phyloP scores from a whole-genome alignment of 176 grass and related monocot species.

The Musa beccarii region DNA sequence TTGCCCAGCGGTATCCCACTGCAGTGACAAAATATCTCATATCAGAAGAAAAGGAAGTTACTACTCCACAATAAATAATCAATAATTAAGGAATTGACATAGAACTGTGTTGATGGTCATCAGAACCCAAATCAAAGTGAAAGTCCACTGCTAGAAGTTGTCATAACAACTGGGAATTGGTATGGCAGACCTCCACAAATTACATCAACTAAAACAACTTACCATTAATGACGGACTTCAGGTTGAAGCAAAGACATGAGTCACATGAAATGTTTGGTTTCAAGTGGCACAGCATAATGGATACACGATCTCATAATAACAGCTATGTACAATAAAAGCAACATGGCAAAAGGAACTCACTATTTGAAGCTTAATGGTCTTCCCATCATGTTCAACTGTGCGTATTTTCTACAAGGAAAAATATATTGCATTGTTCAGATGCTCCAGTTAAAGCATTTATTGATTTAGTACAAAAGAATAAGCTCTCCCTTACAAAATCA shows the following conservation, averaged over 20 bases:
- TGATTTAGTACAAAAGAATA: background rate
- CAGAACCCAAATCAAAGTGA: too few relatives aligned
- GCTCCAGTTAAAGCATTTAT: too few relatives aligned
- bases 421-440: background rate
- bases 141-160: too few relatives aligned
- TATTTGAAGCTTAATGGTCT: slow-evolving; percentile 10
- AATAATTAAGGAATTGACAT: background rate
- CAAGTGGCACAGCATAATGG: background rate
- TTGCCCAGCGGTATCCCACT: slow-evolving; percentile 11
- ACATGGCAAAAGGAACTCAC: background rate
- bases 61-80: background rate
- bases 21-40: background rate
- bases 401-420: slow-evolving; percentile 6
- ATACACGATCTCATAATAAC: background rate
- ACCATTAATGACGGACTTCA: too few relatives aligned
- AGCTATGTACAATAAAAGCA: background rate
- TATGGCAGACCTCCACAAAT: too few relatives aligned
- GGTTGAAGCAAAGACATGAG: too few relatives aligned
- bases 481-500: slow-evolving; percentile 2
- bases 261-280: too few relatives aligned
- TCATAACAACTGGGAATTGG: too few relatives aligned
- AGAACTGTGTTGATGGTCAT: too few relatives aligned
- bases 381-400: slow-evolving; percentile 10
- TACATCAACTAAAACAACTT: too few relatives aligned
- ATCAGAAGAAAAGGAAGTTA: background rate